Evolutionary conservation across 441 rosid species (phyloP), one percentile per base, ranked within the genome.

Genomic region (Theobroma grandiflorum): DNA sequence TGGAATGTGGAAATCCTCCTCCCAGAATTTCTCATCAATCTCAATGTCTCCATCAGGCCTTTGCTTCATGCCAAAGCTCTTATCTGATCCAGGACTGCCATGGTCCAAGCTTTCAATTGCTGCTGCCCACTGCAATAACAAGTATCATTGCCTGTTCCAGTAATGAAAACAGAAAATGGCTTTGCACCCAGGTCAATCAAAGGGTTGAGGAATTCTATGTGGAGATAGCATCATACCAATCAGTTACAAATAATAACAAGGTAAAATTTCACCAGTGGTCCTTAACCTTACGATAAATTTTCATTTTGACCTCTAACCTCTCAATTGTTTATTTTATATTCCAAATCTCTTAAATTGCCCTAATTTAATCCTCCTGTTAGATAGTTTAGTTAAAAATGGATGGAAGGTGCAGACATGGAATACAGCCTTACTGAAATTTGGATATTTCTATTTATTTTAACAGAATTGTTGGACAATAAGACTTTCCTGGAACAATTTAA

Each of bases 31-130:
- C 84, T 93, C 98, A 22, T 96, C 96, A 65, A 96, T 93, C 95
- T 94, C 98, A 70, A 94, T 93, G 89, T 96, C 99, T 69, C 98
- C 98, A 83, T 92, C 97, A 65, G 98, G 99, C 81, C 98, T 93
- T 87, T 94, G 98, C 86, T 90, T 93, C 98, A 94, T 96, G 83
- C 99, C 98, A 85, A 96, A 94, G 89, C 91, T 93, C 89, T 93
- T 89, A 82, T 94, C 95, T 45, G 98, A 93, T 58, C 95, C 97
- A 68, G 95, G 92, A 68, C 57, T 86, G 22, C 92, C 95, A 81
- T 85, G 69, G 82, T 90, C 97, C 83, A 96, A 84, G 80, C 88
- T 93, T 77, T 94, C 99, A 86, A 96, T 86, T 66, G 98, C 98
- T 65, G 88, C 93, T 58, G 98, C 97, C 98, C 98, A 94, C 98